Evolutionary conservation across 2,329 filamentous ascomycete species (phyloP).

Genomic region (Aureobasidium sp.): DNA sequence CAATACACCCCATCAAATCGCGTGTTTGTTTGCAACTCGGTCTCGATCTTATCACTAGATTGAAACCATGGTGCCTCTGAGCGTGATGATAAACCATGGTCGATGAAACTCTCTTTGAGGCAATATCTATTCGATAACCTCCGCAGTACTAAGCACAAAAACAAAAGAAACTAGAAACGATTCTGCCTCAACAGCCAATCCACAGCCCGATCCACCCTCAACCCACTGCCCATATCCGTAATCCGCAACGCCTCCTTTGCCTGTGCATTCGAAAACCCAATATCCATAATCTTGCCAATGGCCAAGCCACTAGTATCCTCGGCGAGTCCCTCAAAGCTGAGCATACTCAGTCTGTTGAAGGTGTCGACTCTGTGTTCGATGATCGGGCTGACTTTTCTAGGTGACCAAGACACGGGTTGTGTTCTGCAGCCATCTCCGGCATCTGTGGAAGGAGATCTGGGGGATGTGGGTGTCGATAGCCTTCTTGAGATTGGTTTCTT

Average conservation of each 20-base stretch:
- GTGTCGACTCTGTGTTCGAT: constrained; percentile 23
- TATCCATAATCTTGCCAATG: constrained; percentile 50
- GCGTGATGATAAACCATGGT: too few relatives aligned
- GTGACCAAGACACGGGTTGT: neutral
- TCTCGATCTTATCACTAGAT: too few relatives aligned
- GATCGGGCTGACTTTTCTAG: constrained; percentile 24
- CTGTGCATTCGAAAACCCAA: constrained; percentile 51
- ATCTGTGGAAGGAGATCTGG: neutral
- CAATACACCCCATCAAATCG: neutral
- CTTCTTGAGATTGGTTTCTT: neutral
- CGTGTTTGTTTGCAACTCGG: neutral
- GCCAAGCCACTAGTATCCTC: constrained; percentile 52
- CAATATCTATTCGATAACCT: neutral
- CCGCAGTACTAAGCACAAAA: neutral
- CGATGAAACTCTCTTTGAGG: neutral
- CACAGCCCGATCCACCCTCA: constrained; percentile 52
- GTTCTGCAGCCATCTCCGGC: neutral
- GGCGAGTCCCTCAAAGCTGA: constrained; percentile 30
- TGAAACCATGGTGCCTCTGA: too few relatives aligned
- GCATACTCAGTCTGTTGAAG: constrained; percentile 19
- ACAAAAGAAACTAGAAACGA: constrained; percentile 15
- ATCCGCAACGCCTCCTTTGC: constrained; percentile 51
- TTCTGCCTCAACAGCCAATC: constrained; percentile 44
- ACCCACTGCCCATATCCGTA: constrained; percentile 54
- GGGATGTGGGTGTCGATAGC: neutral